Evolutionary conservation across 345 rosid species (phyloP).

Genomic region (Streptanthus diversifolius): DNA sequence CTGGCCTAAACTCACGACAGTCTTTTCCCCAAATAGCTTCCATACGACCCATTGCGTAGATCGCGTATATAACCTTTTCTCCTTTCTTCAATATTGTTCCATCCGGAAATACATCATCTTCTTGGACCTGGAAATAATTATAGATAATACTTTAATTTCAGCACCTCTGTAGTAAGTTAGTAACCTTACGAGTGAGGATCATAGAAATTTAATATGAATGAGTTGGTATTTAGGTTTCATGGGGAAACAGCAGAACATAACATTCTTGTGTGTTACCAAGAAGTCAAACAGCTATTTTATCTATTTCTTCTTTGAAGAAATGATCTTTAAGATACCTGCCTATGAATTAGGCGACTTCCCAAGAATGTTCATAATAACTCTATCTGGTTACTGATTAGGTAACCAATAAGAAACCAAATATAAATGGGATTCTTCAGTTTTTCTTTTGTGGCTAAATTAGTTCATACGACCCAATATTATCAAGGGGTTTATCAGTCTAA

Average conservation of each 20-base stretch:
- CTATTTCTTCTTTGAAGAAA: background rate
- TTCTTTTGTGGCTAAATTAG: background rate
- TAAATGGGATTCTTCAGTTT: background rate
- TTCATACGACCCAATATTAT: background rate
- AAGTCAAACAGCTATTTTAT: constrained; percentile 7
- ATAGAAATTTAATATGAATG: background rate
- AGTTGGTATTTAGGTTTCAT: constrained; percentile 20
- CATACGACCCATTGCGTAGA: constrained; percentile 93
- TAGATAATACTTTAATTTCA: background rate
- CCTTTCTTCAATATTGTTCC: constrained; percentile 83
- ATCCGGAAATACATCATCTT: constrained; percentile 82
- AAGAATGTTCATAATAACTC: constrained; percentile 3
- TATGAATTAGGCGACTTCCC: constrained; percentile 23
- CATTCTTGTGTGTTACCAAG: constrained; percentile 27
- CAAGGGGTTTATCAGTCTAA: background rate
- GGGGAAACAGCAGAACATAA: constrained; percentile 4
- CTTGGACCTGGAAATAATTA: constrained; percentile 47
- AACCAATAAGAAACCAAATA: constrained; percentile 22
- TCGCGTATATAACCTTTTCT: constrained; percentile 80
- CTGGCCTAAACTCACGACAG: constrained; percentile 76
- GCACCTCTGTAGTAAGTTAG: background rate
- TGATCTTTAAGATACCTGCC: background rate
- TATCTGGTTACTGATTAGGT: constrained; percentile 31
- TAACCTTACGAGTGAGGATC: background rate
- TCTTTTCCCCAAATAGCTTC: constrained; percentile 92